A percentile compares a stretch with the other conserved stretches of the same genome.
phyloP scores from a whole-genome alignment of 2,329 filamentous ascomycete species.

The Eutypa lata region DNA sequence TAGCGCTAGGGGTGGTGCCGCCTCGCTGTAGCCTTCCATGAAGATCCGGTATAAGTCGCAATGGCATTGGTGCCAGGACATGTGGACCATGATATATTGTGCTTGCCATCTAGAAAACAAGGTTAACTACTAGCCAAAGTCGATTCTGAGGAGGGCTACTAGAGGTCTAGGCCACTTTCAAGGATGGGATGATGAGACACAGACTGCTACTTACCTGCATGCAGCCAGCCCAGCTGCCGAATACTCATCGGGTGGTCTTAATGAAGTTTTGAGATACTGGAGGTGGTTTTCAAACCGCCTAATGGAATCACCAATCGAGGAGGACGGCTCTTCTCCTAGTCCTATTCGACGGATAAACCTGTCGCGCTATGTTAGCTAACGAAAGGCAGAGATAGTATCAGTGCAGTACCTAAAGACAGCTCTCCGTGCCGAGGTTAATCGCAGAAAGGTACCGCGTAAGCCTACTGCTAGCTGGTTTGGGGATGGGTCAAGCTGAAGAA shows the following conservation, averaged over 20 bases:
- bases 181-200: no score
- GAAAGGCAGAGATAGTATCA: not conserved
- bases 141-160: no score
- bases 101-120: conserved; percentile 23
- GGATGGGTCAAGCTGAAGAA: conserved; percentile 15
- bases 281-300: conserved; percentile 23
- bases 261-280: conserved; percentile 12
- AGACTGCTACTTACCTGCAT: conserved; percentile 1
- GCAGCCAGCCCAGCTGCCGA: conserved; percentile 18
- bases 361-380: conserved; percentile 4
- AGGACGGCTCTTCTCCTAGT: conserved; percentile 22
- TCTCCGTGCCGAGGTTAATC: conserved; percentile 23
- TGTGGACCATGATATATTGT: conserved; percentile 30
- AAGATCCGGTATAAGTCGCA: conserved; percentile 44
- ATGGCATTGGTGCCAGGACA: conserved; percentile 39
- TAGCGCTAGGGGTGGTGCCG: conserved; percentile 30
- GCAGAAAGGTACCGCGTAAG: conserved; percentile 21
- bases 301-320: conserved; percentile 20
- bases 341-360: conserved; percentile 27
- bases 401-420: conserved; percentile 24
- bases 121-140: no score
- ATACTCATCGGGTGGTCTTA: conserved; percentile 20
- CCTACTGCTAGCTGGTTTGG: conserved; percentile 13
- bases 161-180: no score
- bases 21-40: conserved; percentile 37